These are phyloP conservation scores for Clavispora vitiphila DNA, from an alignment of 805 yeast genomes.

Conservation along the genomic window DNA sequence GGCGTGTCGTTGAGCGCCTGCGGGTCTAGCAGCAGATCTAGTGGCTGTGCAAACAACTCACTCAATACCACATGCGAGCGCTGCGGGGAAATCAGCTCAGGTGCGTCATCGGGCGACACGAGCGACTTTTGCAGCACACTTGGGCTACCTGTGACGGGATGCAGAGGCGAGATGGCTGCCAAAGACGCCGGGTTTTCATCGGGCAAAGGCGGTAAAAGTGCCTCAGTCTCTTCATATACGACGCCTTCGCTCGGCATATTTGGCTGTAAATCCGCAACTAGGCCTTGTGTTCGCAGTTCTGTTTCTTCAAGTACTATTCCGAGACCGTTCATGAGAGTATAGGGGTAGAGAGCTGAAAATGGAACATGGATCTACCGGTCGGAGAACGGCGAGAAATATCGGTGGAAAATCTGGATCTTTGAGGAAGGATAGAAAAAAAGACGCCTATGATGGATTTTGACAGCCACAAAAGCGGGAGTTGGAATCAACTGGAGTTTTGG, in stretches of 20 bases:
- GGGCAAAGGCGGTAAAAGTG: slow-evolving; percentile 23
- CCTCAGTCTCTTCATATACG: slow-evolving; percentile 7
- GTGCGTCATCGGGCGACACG: not conserved
- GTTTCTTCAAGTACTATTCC: slow-evolving; percentile 17
- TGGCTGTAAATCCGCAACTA: slow-evolving; percentile 7
- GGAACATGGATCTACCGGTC: not conserved
- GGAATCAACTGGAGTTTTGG: not conserved
- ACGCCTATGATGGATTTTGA: too few relatives aligned
- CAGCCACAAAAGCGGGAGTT: not conserved
- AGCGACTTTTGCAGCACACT: not conserved
- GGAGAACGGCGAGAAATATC: not conserved
- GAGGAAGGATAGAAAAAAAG: not conserved
- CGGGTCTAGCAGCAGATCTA: not conserved
- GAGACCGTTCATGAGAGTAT: slow-evolving; percentile 12
- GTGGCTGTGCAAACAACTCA: slow-evolving; percentile 1
- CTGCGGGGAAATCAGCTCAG: not conserved
- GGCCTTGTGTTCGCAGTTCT: slow-evolving; percentile 11
- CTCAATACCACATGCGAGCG: not conserved
- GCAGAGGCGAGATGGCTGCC: slow-evolving; percentile 3
- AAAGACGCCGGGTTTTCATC: slow-evolving; percentile 5
- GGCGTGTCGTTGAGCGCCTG: slow-evolving; percentile 1
- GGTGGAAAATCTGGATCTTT: not conserved
- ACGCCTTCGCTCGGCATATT: slow-evolving; percentile 8
- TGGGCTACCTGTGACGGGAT: slow-evolving; percentile 3
- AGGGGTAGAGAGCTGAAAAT: not conserved